Evolutionary conservation across 371 early-diverging fungal species (phyloP).

Genomic region (Apophysomyces elegans): DNA sequence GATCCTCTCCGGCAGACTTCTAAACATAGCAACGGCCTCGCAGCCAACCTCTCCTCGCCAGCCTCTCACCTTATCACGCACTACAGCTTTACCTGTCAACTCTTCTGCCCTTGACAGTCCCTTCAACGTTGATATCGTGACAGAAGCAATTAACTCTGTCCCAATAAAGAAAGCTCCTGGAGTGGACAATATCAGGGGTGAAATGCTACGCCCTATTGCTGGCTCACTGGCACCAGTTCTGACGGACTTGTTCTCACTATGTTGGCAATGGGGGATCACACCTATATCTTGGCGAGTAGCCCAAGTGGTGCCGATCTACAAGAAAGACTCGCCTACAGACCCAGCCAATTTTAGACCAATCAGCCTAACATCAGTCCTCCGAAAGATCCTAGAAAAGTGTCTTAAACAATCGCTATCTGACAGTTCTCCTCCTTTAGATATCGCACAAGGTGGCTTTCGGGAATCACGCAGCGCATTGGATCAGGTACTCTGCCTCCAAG

Average conservation of each 20-base stretch:
- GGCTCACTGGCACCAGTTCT: conserved; percentile 1
- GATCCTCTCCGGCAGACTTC: not conserved
- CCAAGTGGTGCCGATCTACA: conserved; percentile 18
- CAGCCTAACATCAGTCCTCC: conserved; percentile 20
- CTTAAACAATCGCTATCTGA: not conserved
- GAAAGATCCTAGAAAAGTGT: conserved; percentile 23
- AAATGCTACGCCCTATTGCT: conserved; percentile 25
- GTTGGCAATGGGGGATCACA: conserved; percentile 12
- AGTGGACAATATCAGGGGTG: conserved; percentile 21
- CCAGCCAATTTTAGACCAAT: conserved; percentile 31
- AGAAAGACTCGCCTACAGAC: conserved; percentile 14
- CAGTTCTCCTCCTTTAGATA: conserved; percentile 15
- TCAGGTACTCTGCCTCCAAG: conserved; percentile 33
- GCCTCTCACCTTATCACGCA: not conserved
- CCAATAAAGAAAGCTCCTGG: conserved; percentile 28
- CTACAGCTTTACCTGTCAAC: not conserved
- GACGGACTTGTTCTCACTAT: conserved; percentile 12
- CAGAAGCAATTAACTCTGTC: conserved; percentile 3
- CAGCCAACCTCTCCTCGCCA: not conserved
- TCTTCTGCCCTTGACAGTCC: not conserved
- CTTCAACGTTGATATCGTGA: not conserved
- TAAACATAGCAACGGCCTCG: not conserved
- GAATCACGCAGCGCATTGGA: conserved; percentile 28
- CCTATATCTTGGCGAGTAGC: conserved; percentile 16
- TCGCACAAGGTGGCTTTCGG: conserved; percentile 42